Base-by-base conservation (phyloP, 495 filamentous ascomycete species). In the Peziza echinospora region DNA sequence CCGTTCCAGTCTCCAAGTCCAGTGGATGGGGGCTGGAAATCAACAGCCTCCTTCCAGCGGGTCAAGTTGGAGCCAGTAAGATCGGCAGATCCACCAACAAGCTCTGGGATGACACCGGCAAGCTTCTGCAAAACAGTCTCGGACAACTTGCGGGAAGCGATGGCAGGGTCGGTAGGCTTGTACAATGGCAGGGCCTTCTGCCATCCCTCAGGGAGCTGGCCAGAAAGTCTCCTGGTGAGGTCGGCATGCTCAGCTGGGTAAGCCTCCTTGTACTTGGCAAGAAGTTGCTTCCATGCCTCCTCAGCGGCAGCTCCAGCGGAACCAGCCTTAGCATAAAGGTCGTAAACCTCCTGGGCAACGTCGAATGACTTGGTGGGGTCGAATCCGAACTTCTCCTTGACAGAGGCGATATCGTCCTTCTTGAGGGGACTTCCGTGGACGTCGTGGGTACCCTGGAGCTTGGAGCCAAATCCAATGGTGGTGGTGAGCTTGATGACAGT, bases 11-110 rank as follows among this genome's bases (percentile, higher is more conserved):
- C 75, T 60, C 91, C 89, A 58, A 96, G 78, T 46, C 75, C 74
- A 45, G 76, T 75, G 56, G 75, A 69, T 21, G 84, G 82, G 24
- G 87, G 91, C 70, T 99, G 89, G 76, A 96, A 99, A 72, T 99
- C 89, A 51, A 83, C 71, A 37, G 89, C 86, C 47, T 80, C 76
- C 80, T 96, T 99, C 80, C 84, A 93, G 59, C 85, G 77, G 52
- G 89, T 99, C 68, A 96, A 80, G 74, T 96, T 99, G 53, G 89
- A 96, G 61, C 82, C 83, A 53, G 89, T 99, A 72, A 99, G 66
- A 71, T 99, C 89, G 48, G 89, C 89, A 50, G 89, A 99, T 47
- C 89, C 89, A 57, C 87, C 91, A 26, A 96, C 65, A 46, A 99
- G 76, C 65, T 96, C 91, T 53, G 89, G 89, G 47, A 99, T 54